Base-by-base conservation (phyloP, 169 alveolate species). In the Haemoproteus tartakovskyi region DNA sequence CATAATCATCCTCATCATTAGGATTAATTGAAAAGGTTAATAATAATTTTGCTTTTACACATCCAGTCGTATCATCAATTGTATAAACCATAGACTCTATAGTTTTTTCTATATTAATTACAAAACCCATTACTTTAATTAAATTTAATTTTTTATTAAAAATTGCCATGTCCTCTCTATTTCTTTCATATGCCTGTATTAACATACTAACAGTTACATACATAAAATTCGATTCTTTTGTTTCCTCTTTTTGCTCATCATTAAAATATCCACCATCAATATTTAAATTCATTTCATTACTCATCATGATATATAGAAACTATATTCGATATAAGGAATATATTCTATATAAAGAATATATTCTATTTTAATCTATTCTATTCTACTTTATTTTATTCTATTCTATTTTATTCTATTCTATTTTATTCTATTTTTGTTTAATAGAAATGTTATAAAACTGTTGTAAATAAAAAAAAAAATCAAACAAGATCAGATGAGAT, bases 51-150 rank as follows among this genome's bases (percentile, higher is more conserved):
- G 83, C 83, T 59, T 48, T 70, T 18, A 70, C 45, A 46, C 46
- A 70, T n/a, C 83, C 83, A 2, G 83, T 70, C n/a, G 83, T 54
- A 11, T 70, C 83, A 59, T 70, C 83, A 48, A 70, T 56, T 41
- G 83, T 70, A 21, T 70, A 70, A 5, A 70, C 50, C 56, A 70
- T 40, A 47, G 56, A 70, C 56, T 70, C 83, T 47, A 54, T 70
- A 54, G 52, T 70, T 59, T 70, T 74, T 41, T 70, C 83, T 11
- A 70, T 70, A 59, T 33, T 46, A 41, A 70, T 19, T 36, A 70
- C 83, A 22, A 70, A 57, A n/a, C 83, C 83, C 1, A 70, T 74
- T 41, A 70, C 45, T 56, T 70, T 70, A 29, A 70, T 70, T n/a
- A 70, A 54, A 26, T 70, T 70, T 70, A 70, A 70, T 70, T 56